Evolutionary conservation across 768 basidiomycete species (phyloP), one percentile per base, ranked within the genome.

Genomic region (Lepiota subincarnata): DNA sequence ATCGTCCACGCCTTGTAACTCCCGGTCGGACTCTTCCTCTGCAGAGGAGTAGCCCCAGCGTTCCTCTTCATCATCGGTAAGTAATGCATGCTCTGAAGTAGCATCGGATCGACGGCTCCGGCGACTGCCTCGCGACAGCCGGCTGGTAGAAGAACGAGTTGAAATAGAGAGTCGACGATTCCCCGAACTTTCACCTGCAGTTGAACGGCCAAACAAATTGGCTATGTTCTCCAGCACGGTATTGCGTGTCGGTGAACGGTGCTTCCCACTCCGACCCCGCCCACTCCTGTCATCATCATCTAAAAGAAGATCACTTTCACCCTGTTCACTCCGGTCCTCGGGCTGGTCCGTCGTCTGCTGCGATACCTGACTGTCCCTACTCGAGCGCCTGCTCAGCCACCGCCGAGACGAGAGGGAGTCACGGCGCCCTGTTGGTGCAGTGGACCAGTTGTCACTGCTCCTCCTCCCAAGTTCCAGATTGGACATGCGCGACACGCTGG

Each of bases 11-110:
- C 60, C 69, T 20, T 62, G 54, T 4, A 68, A 70, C 28, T 74
- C 77, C 20, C 68, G 71, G 11, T 79, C 75, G 18, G 73, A 75
- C 22, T 54, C 81, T 61, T 87, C 89, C 62, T 94, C 92, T 19
- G 82, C 89, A 2, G 92, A 92, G n/a, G 87, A 84, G 68, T 93
- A 94, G 3, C 92, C 92, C 92, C 92, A 94, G n/a, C 89, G 79
- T 58, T 92, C 81, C 54, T 72, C 76, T 36, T 82, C 82, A 22
- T 80, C 79, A 2, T 78, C 84, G 10, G 70, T 73, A 24, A 72
- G 80, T 4, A 81, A 57, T 18, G 75, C 83, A 64, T 83, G 69
- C 28, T 87, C 84, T 5, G 85, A 86, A 19, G 74, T 80, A 26
- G 70, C 75, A 16, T 80, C 79, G 12, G 84, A 85, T 46, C 71